Evolutionary conservation across 2,329 filamentous ascomycete genomes (phyloP), one percentile per base, ranked within the genome.

Genomic region (Phoma sp.): DNA sequence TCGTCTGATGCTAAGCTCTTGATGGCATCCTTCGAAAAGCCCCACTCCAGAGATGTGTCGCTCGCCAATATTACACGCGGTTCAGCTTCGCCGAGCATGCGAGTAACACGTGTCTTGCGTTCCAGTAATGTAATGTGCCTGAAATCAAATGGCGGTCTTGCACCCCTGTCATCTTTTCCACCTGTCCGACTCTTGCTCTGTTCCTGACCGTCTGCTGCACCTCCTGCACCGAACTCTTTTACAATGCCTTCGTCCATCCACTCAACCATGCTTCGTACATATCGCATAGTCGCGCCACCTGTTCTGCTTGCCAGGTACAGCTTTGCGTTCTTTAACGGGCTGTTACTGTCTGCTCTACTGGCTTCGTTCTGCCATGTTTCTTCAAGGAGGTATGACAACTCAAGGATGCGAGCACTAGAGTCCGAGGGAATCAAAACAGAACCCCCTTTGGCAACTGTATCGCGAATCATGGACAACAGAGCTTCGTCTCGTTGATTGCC

Each of bases 191-290:
- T 51, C 12, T 67, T 73, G 25, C 62, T 63, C 46, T 65, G 66
- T 9, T 69, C 70, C 33, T 72, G 72, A 6, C 57, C 57, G 37
- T 69, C 69, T 47, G 66, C 60, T 11, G 62, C 65, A 21, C 61
- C 87, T 81, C 12, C 80, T 14, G 88, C 87, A 72, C 96, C 93
- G 57, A 96, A 96, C 66, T 98, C 93, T 48, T 92, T 87, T 34
- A 96, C 89, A 54, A 99, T 96, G 53, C 87, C 89, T 68, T 97
- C 93, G 70, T 98, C 93, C 93, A 99, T 98, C 95, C 95, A 99
- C 71, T 99, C 95, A 26, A 99, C 81, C 91, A 99, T 96, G 73
- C 93, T 97, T 62, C 93, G 85, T 21, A 93, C 91, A 62, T 97
- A 91, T 46, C 92, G 85, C 82, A 98, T 90, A 0, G 93, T 96